These are phyloP conservation scores for Trypanosoma lewisi DNA, from an alignment of 208 protist genomes.

Conservation along the genomic window DNA sequence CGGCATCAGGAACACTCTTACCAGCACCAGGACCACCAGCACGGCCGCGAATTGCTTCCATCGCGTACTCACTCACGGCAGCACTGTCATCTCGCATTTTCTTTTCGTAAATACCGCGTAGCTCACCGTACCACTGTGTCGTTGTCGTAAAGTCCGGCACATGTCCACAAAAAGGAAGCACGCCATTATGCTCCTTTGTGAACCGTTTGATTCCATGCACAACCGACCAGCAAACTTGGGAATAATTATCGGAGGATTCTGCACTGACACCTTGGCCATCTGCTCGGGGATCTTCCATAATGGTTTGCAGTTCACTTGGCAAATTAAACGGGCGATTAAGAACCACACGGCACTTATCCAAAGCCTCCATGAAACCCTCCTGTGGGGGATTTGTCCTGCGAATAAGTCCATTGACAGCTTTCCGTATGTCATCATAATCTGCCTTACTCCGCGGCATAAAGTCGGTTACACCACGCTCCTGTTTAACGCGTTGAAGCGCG, in stretches of 20 bases:
- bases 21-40: background rate
- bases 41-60: slow-evolving; percentile 12
- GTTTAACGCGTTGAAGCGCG: slow-evolving; percentile 48
- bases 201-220: slow-evolving; percentile 32
- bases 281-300: slow-evolving; percentile 38
- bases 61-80: slow-evolving; percentile 28
- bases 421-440: slow-evolving; percentile 16
- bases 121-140: slow-evolving; percentile 88
- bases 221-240: slow-evolving; percentile 32
- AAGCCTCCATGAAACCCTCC: slow-evolving; percentile 61
- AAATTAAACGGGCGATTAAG: slow-evolving; percentile 43
- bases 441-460: slow-evolving; percentile 15
- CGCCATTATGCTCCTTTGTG: slow-evolving; percentile 15
- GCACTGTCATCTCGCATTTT: slow-evolving; percentile 60
- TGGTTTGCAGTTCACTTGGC: slow-evolving; percentile 16
- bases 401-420: slow-evolving; percentile 10
- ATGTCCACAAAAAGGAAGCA: slow-evolving; percentile 84
- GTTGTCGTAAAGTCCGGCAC: slow-evolving; percentile 96
- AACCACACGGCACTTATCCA: slow-evolving; percentile 43
- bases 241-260: slow-evolving; percentile 22
- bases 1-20: background rate
- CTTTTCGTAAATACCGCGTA: slow-evolving; percentile 76
- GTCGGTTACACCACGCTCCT: background rate
- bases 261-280: slow-evolving; percentile 6
- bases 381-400: slow-evolving; percentile 32